Percentiles rank a stretch among this genome's conserved stretches.
phyloP scores from a whole-genome alignment of 2,329 filamentous ascomycete genomes.

The Fusarium sp. region DNA sequence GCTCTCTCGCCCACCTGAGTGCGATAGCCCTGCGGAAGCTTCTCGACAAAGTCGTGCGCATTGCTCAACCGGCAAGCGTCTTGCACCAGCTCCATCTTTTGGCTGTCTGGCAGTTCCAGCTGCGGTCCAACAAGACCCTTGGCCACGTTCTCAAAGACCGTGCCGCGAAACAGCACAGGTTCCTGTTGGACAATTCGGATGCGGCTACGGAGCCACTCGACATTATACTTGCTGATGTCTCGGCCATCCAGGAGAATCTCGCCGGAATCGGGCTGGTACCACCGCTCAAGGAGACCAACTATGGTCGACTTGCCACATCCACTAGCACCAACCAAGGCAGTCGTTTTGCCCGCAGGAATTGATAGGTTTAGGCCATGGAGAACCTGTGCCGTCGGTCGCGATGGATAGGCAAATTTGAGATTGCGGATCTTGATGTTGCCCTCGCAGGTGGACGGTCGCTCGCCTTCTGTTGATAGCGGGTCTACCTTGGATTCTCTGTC shows the following conservation, averaged over 20 bases:
- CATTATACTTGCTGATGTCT: slow-evolving; percentile 46
- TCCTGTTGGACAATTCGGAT: slow-evolving; percentile 50
- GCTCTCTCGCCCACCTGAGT: slow-evolving; percentile 74
- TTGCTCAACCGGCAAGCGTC: slow-evolving; percentile 63
- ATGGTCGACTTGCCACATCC: slow-evolving; percentile 80
- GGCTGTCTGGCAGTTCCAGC: slow-evolving; percentile 54
- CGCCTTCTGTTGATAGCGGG: too few relatives aligned
- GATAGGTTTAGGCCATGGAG: slow-evolving; percentile 68
- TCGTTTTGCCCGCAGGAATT: slow-evolving; percentile 72
- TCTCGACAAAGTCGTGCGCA: slow-evolving; percentile 65
- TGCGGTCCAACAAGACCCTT: slow-evolving; percentile 59
- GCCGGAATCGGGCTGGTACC: slow-evolving; percentile 65
- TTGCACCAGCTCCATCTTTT: slow-evolving; percentile 56
- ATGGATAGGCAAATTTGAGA: slow-evolving; percentile 78
- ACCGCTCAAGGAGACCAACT: slow-evolving; percentile 76
- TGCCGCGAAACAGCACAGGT: slow-evolving; percentile 56
- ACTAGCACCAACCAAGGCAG: slow-evolving; percentile 76
- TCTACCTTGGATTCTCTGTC: slow-evolving; percentile 51
- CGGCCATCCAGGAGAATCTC: slow-evolving; percentile 49
- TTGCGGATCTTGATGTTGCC: slow-evolving; percentile 57
- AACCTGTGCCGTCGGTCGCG: slow-evolving; percentile 69
- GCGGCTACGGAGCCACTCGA: slow-evolving; percentile 50
- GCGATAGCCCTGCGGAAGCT: slow-evolving; percentile 62
- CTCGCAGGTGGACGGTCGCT: too few relatives aligned
- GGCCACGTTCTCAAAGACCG: slow-evolving; percentile 66